Evolutionary conservation across 805 yeast genomes (phyloP), one percentile per base, ranked within the genome.

Genomic region (Yarrowia deformans): DNA sequence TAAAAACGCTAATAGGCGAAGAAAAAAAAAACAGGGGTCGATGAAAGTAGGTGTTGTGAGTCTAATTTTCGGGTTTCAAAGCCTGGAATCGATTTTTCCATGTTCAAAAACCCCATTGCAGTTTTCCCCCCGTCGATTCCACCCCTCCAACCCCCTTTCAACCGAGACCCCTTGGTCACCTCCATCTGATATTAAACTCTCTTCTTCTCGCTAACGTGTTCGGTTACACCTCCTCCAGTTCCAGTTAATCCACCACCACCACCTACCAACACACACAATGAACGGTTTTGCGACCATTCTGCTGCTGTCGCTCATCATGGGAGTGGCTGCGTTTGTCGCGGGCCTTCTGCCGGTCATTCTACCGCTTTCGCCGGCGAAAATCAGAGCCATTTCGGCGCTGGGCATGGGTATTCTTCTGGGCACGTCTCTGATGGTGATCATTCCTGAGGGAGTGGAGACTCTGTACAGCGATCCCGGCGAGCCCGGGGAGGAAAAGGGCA

Each of bases 401-500:
- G 87, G 90, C 68, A 81, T 84, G 72, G 92, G 92, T 0, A 78
- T 89, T 23, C 79, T 89, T 67, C 78, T 88, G 7, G 87, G 91
- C 6, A 84, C 91, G 0, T 82, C 89, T 1, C 76, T 88, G 68
- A 80, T 84, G 10, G 79, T 89, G 18, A 84, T 89, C 34, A 81
- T 89, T 19, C 92, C 92, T 0, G 93, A 89, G 75, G 91, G 91
- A 3, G 79, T 85, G 19, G 85, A 83, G 70, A 81, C 83, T 6
- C 72, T 84, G 52, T 79, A 77, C 70, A 73, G 69, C 16, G 70
- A 45, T 14, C 16, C 45, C 8, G 37, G 16, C 5, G 18, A 40
- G 46, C 7, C 68, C 37, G 56, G 72, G 76, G 13, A 71, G 69
- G 29, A 54, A 1, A 23, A 32, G 19, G 40, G 35, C 55, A 55